Conservation (phyloP, 352 stramenopile genomes). For the Pythium oligandrum region DNA sequence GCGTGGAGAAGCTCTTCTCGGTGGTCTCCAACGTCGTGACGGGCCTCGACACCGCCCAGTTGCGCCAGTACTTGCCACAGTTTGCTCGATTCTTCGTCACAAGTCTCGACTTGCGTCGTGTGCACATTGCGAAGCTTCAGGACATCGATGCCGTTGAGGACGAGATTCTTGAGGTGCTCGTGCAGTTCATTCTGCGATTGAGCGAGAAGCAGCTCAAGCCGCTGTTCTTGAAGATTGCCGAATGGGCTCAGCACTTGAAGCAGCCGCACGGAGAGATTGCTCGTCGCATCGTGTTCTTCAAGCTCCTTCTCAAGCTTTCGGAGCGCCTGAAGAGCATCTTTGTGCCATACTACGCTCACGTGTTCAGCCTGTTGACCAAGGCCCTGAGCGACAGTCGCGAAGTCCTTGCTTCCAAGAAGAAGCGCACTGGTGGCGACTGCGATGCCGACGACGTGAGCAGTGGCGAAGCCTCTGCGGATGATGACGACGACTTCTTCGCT, state of each 20-base stretch:
- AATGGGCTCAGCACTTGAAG: conserved; percentile 62
- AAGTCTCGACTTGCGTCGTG: conserved; percentile 63
- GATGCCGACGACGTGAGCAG: conserved; percentile 26
- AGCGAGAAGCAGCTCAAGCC: conserved; percentile 89
- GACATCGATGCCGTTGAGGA: conserved; percentile 72
- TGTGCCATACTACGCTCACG: conserved; percentile 82
- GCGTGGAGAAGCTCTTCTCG: conserved; percentile 62
- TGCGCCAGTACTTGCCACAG: conserved; percentile 65
- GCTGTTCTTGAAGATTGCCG: conserved; percentile 79
- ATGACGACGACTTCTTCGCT: conserved; percentile 61
- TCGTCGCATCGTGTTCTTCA: conserved; percentile 77
- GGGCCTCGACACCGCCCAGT: conserved; percentile 33
- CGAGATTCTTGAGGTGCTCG: conserved; percentile 65
- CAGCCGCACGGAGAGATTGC: conserved; percentile 25
- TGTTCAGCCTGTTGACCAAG: conserved; percentile 53
- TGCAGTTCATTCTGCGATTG: conserved; percentile 82
- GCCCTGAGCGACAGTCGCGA: conserved; percentile 45
- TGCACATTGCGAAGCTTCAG: conserved; percentile 48
- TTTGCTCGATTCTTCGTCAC: conserved; percentile 84
- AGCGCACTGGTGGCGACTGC: conserved; percentile 11
- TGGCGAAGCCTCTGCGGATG: conserved; percentile 33
- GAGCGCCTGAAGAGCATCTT: conserved; percentile 84
- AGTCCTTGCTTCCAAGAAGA: conserved; percentile 38
- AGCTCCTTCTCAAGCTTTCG: conserved; percentile 75
- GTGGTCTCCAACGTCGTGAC: conserved; percentile 65